These are phyloP conservation scores for Abortiporus biennis DNA, from an alignment of 1,284 basidiomycete species.

Conservation along the genomic window DNA sequence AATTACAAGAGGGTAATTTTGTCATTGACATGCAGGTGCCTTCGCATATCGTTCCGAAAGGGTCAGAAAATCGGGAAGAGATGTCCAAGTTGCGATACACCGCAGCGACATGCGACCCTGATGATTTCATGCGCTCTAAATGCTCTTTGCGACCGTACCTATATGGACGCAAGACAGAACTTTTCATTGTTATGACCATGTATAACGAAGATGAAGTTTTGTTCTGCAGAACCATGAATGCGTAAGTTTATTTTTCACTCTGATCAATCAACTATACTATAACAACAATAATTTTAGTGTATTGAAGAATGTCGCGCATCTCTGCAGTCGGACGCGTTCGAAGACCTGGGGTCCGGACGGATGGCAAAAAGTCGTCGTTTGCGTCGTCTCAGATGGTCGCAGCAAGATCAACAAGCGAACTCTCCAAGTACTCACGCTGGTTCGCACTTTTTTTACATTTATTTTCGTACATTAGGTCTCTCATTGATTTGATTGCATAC, in stretches of 20 bases:
- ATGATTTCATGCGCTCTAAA: slow-evolving; percentile 73
- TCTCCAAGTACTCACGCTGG: slow-evolving; percentile 73
- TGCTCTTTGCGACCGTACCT: slow-evolving; percentile 86
- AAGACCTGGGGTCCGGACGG: slow-evolving; percentile 94
- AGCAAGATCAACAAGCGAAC: slow-evolving; percentile 88
- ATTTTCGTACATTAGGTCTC: slow-evolving; percentile 14
- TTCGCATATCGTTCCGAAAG: slow-evolving; percentile 67
- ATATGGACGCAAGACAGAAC: slow-evolving; percentile 80
- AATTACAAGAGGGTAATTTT: slow-evolving; percentile 78
- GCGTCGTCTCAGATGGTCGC: slow-evolving; percentile 88
- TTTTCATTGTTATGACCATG: slow-evolving; percentile 96
- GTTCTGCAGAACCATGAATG: slow-evolving; percentile 83
- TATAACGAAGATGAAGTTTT: slow-evolving; percentile 94
- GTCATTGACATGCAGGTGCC: slow-evolving; percentile 81
- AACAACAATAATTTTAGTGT: slow-evolving; percentile 40
- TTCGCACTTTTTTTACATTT: slow-evolving; percentile 18
- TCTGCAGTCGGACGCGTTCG: slow-evolving; percentile 75
- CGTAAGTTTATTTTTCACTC: slow-evolving; percentile 36
- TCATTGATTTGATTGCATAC: slow-evolving; percentile 10
- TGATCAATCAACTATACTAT: slow-evolving; percentile 3
- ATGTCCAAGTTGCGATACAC: slow-evolving; percentile 87
- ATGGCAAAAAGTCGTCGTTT: slow-evolving; percentile 95
- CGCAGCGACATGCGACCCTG: slow-evolving; percentile 92
- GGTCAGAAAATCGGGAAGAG: slow-evolving; percentile 61
- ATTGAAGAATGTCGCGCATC: slow-evolving; percentile 84